These are phyloP conservation scores for Boletus sp. DNA, from an alignment of 1,284 basidiomycete species.

Conservation along the genomic window DNA sequence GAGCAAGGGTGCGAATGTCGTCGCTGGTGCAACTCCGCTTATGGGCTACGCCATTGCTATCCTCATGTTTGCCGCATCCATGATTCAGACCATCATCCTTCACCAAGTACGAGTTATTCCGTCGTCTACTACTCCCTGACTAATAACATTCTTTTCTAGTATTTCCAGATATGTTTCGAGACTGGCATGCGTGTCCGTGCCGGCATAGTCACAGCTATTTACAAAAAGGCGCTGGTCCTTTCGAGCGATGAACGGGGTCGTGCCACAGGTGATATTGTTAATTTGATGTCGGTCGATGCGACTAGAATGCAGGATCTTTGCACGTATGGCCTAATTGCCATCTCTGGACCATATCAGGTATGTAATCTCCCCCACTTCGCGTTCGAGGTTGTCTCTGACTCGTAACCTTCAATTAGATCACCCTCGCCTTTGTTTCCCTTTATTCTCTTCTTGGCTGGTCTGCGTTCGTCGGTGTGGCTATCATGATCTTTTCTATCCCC, in stretches of 20 bases:
- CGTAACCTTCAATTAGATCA: conserved; percentile 48
- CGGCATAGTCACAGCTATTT: conserved; percentile 82
- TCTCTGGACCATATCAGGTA: conserved; percentile 71
- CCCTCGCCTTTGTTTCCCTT: conserved; percentile 84
- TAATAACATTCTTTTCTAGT: conserved; percentile 38
- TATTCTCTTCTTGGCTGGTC: conserved; percentile 90
- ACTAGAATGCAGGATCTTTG: conserved; percentile 85
- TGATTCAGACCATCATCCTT: conserved; percentile 77
- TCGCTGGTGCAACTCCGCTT: conserved; percentile 34
- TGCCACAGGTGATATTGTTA: conserved; percentile 89
- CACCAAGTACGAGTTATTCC: conserved; percentile 63
- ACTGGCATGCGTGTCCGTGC: conserved; percentile 91
- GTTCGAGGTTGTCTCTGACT: background rate
- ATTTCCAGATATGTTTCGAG: conserved; percentile 78
- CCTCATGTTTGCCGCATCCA: conserved; percentile 76
- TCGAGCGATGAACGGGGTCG: conserved; percentile 79
- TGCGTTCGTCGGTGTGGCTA: conserved; percentile 86
- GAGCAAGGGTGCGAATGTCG: conserved; percentile 24
- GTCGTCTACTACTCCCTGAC: background rate
- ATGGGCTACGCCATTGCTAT: conserved; percentile 75
- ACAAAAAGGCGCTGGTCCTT: conserved; percentile 81
- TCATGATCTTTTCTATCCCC: conserved; percentile 84
- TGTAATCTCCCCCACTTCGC: conserved; percentile 1
- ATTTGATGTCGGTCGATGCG: conserved; percentile 87
- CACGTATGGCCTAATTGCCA: conserved; percentile 69